Base-by-base conservation (phyloP, 257 asterid genomes). In the Primulina huaijiensis region DNA sequence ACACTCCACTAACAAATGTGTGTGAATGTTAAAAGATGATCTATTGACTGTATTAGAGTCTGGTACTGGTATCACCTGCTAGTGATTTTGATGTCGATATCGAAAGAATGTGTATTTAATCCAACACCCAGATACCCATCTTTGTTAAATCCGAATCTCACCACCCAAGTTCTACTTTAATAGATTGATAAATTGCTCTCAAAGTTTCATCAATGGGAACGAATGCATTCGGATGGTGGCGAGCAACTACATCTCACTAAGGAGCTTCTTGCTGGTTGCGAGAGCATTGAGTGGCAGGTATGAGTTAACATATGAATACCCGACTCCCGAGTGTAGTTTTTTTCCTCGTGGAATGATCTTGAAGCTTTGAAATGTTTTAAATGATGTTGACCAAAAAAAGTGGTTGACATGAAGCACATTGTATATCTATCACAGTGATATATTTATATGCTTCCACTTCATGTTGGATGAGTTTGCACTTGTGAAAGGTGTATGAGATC, bases 231-330 rank as follows among this genome's bases (percentile, higher is more conserved):
- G 17, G 93, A 82, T 55, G 79, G 86, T 79, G 85, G 84, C 57
- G 91, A 89, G 77, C 84, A 86, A 79, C 78, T 75, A 43, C 88
- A 73, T 56, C 83, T 91, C 69, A 78, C 84, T 6, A 94, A 78
- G 83, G 96, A 94, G 76, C 90, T 94, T 78, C 84, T 86, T 79
- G 77, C 95, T 69, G 82, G 87, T 75, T 89, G 88, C 67, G 97
- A 87, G 72, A 94, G 99, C 86, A 85, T 88, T 72, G 95, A 89
- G 68, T 91, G 97, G 99, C 99, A 94, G 97, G 99, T 94, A 84
- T 64, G 80, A 25, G 19, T 68, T 76, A 62, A 57, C 69, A 53
- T 73, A 21, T 79, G 62, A 70, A 75, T 67, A 29, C 53, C 68
- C 67, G 33, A 40, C 29, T 62, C 53, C 68, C 67, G 33, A 40